Evolutionary conservation across 768 basidiomycete species (phyloP).

Genomic region (Termitomyces sp.): DNA sequence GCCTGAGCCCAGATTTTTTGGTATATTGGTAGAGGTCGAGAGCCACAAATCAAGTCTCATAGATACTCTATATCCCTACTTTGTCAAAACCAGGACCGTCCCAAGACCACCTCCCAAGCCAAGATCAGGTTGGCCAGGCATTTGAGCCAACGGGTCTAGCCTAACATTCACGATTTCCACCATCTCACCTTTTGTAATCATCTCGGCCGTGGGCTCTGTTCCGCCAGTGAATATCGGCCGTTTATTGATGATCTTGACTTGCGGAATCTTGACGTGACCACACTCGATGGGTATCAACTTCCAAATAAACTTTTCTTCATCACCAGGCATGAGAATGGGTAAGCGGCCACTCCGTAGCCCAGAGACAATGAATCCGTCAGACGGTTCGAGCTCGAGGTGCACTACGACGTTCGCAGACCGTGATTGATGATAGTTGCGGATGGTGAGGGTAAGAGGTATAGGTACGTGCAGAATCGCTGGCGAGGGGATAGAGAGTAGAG

Average conservation of each 20-base stretch:
- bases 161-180: conserved; percentile 55
- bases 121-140: conserved; percentile 13
- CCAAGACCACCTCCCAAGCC: conserved; percentile 19
- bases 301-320: conserved; percentile 66
- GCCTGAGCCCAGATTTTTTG: background rate
- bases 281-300: conserved; percentile 72
- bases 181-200: conserved; percentile 38
- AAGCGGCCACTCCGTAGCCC: conserved; percentile 67
- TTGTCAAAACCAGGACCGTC: conserved; percentile 35
- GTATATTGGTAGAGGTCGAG: background rate
- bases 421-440: conserved; percentile 64
- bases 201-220: conserved; percentile 23
- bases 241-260: conserved; percentile 54
- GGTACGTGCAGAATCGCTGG: conserved; percentile 63
- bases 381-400: conserved; percentile 63
- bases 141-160: conserved; percentile 27
- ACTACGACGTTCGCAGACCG: conserved; percentile 70
- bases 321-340: conserved; percentile 71
- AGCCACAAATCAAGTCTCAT: background rate
- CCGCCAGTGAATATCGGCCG: conserved; percentile 33
- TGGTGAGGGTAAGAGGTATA: conserved; percentile 47
- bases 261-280: conserved; percentile 61
- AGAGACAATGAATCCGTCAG: conserved; percentile 79
- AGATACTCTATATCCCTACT: background rate
- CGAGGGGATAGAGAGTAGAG: conserved; percentile 61